Base-by-base conservation (phyloP, 352 stramenopile species). In the Phytopythium ostracodes region DNA sequence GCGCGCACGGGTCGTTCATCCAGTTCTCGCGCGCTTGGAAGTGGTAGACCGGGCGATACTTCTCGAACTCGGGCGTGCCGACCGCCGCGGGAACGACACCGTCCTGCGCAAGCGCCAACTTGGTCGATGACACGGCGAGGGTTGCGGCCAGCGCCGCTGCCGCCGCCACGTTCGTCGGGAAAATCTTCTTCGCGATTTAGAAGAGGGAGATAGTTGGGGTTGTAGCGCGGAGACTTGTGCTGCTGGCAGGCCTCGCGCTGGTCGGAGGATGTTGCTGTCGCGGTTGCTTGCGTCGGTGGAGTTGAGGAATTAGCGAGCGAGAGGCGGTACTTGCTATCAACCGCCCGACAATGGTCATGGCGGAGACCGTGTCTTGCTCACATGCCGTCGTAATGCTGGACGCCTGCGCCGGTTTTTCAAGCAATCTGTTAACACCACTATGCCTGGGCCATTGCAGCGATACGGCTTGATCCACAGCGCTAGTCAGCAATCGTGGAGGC, bases 1-100 rank as follows among this genome's bases (percentile, higher is more conserved):
- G 82, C 0, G 72, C 84, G 61, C 85, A 92, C 47, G 84, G 84
- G 61, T 94, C 84, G 68, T 94, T 94, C 81, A 91, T 88, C 84
- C 84, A 92, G 68, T 91, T 87, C 57, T 88, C 71, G 51, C 76
- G 79, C 44, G 74, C 66, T 22, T 63, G 63, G 63, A 88, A 87
- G 69, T 90, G 81, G 64, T 76, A 89, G 20, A 84, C 68, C 1
- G 80, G 74, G 33, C 77, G 80, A 62, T 81, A 76, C 69, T 89
- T 79, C 11, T 78, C 55, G 65, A 89, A 89, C 18, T 67, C 62
- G 10, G 68, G 36, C 20, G 74, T 70, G n/a, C 72, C 76, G 0
- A 70, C 68, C 31, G 61, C 63, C 10, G 77, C 73, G 35, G 75
- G 46, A 42, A 71, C 64, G 15, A 75, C 43, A 17, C 64, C 55